Evolutionary conservation across 1,139 yeast species (phyloP).

Genomic region (Zygoascus hellenicus): DNA sequence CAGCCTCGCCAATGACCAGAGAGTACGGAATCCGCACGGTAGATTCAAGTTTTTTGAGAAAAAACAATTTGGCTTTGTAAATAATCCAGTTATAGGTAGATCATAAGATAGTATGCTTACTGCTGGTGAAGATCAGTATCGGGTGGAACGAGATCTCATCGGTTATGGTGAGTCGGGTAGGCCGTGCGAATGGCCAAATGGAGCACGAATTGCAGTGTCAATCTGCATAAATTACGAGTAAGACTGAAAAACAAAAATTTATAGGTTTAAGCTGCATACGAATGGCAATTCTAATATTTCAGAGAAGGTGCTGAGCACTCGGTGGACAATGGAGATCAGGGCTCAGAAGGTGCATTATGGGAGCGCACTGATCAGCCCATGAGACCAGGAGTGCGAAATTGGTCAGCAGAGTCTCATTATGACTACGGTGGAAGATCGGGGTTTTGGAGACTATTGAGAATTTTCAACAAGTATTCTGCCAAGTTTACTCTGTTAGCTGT

Average conservation of each 20-base stretch:
- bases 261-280: not conserved
- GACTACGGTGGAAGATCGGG: slow-evolving; percentile 39
- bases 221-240: slow-evolving; percentile 38
- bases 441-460: slow-evolving; percentile 35
- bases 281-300: not conserved
- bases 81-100: too few species aligned
- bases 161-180: slow-evolving; percentile 37
- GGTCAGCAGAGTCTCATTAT: slow-evolving; percentile 32
- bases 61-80: too few species aligned
- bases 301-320: slow-evolving; percentile 35
- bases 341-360: slow-evolving; percentile 35
- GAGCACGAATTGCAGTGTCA: slow-evolving; percentile 33
- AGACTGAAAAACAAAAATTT: slow-evolving; percentile 5
- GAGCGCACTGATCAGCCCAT: slow-evolving; percentile 22
- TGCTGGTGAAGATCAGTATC: slow-evolving; percentile 19
- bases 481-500: slow-evolving; percentile 38
- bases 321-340: slow-evolving; percentile 34
- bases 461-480: slow-evolving; percentile 30
- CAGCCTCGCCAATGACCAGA: too few species aligned
- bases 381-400: slow-evolving; percentile 23
- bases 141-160: slow-evolving; percentile 30
- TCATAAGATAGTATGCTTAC: not conserved
- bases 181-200: slow-evolving; percentile 35
- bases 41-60: too few species aligned
- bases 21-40: too few species aligned